Evolutionary conservation across 805 yeast genomes (phyloP).

Genomic region (Teunomyces panamensis): DNA sequence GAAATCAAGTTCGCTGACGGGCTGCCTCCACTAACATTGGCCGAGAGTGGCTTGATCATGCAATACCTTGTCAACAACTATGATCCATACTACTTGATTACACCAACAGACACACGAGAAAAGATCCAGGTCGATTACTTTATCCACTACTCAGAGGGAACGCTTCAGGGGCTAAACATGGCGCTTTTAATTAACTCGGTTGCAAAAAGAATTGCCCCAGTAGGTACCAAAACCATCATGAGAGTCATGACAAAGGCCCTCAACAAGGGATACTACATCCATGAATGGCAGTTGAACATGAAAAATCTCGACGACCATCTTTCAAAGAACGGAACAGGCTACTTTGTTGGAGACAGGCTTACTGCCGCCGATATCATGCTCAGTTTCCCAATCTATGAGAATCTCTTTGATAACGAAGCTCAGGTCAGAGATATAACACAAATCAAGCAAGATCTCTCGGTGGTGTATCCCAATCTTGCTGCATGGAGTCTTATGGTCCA

Average conservation of each 20-base stretch:
- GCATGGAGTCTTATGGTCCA: conserved; percentile 35
- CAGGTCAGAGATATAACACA: conserved; percentile 34
- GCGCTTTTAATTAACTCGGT: conserved; percentile 36
- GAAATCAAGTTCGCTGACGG: conserved; percentile 41
- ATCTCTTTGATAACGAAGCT: conserved; percentile 34
- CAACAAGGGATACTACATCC: conserved; percentile 46
- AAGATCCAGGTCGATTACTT: conserved; percentile 47
- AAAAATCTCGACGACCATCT: conserved; percentile 41
- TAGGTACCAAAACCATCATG: conserved; percentile 45
- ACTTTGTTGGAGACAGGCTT: conserved; percentile 48
- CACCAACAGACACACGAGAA: conserved; percentile 21
- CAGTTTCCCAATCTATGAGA: conserved; percentile 43
- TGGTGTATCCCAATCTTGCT: conserved; percentile 33
- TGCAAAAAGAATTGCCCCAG: conserved; percentile 45
- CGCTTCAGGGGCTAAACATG: conserved; percentile 50
- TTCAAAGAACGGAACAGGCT: conserved; percentile 27
- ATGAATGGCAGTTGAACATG: conserved; percentile 42
- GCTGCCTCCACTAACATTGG: conserved; percentile 28
- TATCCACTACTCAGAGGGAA: conserved; percentile 59
- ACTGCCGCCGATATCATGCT: conserved; percentile 58
- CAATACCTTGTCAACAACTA: conserved; percentile 36
- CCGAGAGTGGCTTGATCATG: conserved; percentile 38
- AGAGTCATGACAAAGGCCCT: conserved; percentile 43
- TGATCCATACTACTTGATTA: conserved; percentile 27
- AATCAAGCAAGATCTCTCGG: conserved; percentile 28